Conservation (phyloP, 352 stramenopile genomes). For the Phytophthora litchii region DNA sequence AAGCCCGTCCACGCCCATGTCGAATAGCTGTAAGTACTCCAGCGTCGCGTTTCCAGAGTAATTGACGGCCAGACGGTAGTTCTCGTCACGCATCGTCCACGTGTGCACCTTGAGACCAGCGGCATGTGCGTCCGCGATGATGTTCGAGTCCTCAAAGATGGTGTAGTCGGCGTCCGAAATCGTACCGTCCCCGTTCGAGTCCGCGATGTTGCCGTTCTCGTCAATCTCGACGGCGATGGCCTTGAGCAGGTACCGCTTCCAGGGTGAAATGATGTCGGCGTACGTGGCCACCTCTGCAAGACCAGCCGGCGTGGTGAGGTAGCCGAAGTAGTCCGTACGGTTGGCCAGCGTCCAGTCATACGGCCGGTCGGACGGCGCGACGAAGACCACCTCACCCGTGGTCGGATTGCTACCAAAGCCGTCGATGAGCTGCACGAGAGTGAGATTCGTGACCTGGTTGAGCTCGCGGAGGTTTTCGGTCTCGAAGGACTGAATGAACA, state of each 20-base stretch:
- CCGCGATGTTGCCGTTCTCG: slow-evolving; percentile 41
- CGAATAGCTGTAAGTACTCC: slow-evolving; percentile 74
- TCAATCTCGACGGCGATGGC: slow-evolving; percentile 51
- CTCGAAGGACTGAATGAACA: slow-evolving; percentile 84
- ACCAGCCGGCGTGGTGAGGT: slow-evolving; percentile 58
- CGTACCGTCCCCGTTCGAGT: slow-evolving; percentile 69
- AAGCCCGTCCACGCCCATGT: slow-evolving; percentile 62
- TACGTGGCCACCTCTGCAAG: slow-evolving; percentile 75
- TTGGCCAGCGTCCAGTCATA: slow-evolving; percentile 77
- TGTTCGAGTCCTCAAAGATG: slow-evolving; percentile 39
- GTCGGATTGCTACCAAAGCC: slow-evolving; percentile 55
- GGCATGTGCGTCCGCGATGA: slow-evolving; percentile 65
- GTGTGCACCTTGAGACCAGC: slow-evolving; percentile 59
- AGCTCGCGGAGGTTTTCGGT: slow-evolving; percentile 73
- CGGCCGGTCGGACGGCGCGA: slow-evolving; percentile 47
- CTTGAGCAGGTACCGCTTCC: slow-evolving; percentile 84
- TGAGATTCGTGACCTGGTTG: slow-evolving; percentile 68
- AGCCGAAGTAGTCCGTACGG: slow-evolving; percentile 53
- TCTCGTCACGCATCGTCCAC: slow-evolving; percentile 75
- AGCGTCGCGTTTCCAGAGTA: slow-evolving; percentile 64
- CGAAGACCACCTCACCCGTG: slow-evolving; percentile 55
- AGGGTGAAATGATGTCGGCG: slow-evolving; percentile 72
- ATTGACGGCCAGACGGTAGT: slow-evolving; percentile 61
- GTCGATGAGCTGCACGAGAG: slow-evolving; percentile 85
- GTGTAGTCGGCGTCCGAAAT: slow-evolving; percentile 69